Evolutionary conservation across 169 alveolate species (phyloP), one percentile per base, ranked within the genome.

Genomic region (Eimeria praecox): DNA sequence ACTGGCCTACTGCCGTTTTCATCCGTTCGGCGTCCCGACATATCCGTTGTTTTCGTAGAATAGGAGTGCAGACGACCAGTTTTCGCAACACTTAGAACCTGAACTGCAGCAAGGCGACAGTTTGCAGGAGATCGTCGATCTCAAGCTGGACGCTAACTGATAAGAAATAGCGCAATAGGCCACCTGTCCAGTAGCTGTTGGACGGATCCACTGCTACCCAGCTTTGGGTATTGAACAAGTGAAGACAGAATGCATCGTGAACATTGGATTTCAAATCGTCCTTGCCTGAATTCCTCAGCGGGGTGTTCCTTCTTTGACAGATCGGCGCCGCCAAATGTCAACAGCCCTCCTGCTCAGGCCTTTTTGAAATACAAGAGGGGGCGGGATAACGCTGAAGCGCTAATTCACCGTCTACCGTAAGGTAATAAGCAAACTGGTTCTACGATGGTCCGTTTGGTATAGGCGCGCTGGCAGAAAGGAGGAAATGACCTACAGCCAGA

Each of bases 131-230:
- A 54, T 27, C 20, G 69, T 54, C 30, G 30, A 24, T 27, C 44
- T 46, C 3, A 52, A 14, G 66, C 64, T 46, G 88, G 24, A 38
- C 88, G 44, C 64, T 30, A 78, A 44, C 42, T 8, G 22, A 22
- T 20, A 42, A 40, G 62, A 44, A 27, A 12, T 27, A 46, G 59
- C 22, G 14, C 22, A 73, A 12, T 52, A 14, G 24, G 27, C 44
- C 33, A 86, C 92, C 97, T 64, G 95, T 80, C 97, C 97, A 95
- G 95, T 95, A 95, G 94, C 96, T 82, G 75, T 83, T 80, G 66
- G 95, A 95, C 33, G 97, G 95, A 44, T 95, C 97, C 49, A 95
- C 97, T 33, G 95, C 92, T 20, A 82, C 87, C 97, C 97, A 95
- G 20, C 97, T 95, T 66, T 24, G 3, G 18, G 62, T 71, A 46